A percentile compares a stretch with the other conserved stretches of the same genome.
phyloP scores from a whole-genome alignment of 2,329 filamentous ascomycete genomes.

The Dactylellina drechsleri region DNA sequence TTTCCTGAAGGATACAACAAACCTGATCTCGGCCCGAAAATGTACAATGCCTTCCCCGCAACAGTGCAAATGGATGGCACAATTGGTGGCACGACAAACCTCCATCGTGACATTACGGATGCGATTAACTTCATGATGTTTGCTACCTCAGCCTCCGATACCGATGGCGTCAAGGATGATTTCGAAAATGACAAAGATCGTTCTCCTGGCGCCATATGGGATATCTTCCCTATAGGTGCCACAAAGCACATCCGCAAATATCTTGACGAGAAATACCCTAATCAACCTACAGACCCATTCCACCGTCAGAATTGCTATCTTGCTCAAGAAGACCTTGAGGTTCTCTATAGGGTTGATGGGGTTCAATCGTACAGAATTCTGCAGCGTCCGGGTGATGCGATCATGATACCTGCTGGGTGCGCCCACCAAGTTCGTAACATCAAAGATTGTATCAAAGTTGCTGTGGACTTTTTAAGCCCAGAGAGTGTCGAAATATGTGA shows the following conservation, averaged over 20 bases:
- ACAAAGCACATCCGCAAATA: slow-evolving; percentile 55
- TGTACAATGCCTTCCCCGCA: slow-evolving; percentile 59
- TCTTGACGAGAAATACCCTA: slow-evolving; percentile 54
- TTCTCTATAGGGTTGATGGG: slow-evolving; percentile 40
- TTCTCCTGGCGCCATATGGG: slow-evolving; percentile 58
- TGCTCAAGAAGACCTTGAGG: slow-evolving; percentile 55
- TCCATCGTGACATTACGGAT: slow-evolving; percentile 59
- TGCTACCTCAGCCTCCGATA: slow-evolving; percentile 40
- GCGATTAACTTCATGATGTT: slow-evolving; percentile 59
- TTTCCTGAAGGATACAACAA: slow-evolving; percentile 55
- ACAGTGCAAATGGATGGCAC: slow-evolving; percentile 33
- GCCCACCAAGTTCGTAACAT: slow-evolving; percentile 59
- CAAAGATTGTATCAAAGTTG: slow-evolving; percentile 59
- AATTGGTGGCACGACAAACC: slow-evolving; percentile 58
- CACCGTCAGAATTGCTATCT: slow-evolving; percentile 59
- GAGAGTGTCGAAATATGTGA: slow-evolving; percentile 57
- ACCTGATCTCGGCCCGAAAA: slow-evolving; percentile 59
- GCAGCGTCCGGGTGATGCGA: slow-evolving; percentile 58
- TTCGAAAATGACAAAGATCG: slow-evolving; percentile 9
- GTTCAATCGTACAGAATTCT: slow-evolving; percentile 57
- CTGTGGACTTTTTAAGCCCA: slow-evolving; percentile 58
- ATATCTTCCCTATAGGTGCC: slow-evolving; percentile 58
- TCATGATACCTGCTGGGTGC: slow-evolving; percentile 59
- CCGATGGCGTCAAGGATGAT: slow-evolving; percentile 18
- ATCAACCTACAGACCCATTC: slow-evolving; percentile 56